Base-by-base conservation (phyloP, 176 grass and related monocot genomes). In the Zea mays region DNA sequence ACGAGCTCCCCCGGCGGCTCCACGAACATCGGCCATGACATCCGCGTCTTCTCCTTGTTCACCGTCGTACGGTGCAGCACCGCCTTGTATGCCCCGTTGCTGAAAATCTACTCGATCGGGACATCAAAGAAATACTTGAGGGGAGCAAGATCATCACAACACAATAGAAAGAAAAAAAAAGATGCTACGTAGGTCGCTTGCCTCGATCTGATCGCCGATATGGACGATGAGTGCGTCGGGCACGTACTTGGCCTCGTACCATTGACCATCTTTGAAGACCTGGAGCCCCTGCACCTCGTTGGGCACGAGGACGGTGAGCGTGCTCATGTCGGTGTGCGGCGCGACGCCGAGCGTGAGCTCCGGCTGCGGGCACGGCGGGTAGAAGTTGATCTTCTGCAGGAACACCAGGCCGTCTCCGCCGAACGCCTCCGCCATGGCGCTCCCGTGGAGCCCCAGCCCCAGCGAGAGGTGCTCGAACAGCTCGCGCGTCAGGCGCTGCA, bases 21-120 rank as follows among this genome's bases (percentile, higher is more conserved):
- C 11, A 88, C 72, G 81, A 97, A 93, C 68, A 93, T 85, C 10
- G 91, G 94, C 91, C 89, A 97, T 57, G 91, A 93, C 85, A 97
- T 93, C 73, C 91, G 63, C 54, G 75, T 86, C 82, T 84, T 85
- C 10, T 94, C 84, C 71, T 88, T 91, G 62, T 73, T 81, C 75
- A 97, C 86, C 11, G 82, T 90, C 50, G 82, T 88, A 36, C 86
- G 70, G 62, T 93, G 91, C 63, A 93, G 61, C 79, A 92, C 94
- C 13, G 86, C 84, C 85, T 97, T 93, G 76, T 97, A 93, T 72
- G 71, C 69, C 27, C 91, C 91, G 44, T 93, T 93, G 84, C 94
- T 97, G 71, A 92, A 45, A 48, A 97, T 92, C 91, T 97, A 0
- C n/a, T 21, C 44, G 2, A 45, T 45, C 55, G 7, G 2, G 15